Evolutionary conservation across 257 asterid species (phyloP).

Genomic region (Lycium ferocissimum): DNA sequence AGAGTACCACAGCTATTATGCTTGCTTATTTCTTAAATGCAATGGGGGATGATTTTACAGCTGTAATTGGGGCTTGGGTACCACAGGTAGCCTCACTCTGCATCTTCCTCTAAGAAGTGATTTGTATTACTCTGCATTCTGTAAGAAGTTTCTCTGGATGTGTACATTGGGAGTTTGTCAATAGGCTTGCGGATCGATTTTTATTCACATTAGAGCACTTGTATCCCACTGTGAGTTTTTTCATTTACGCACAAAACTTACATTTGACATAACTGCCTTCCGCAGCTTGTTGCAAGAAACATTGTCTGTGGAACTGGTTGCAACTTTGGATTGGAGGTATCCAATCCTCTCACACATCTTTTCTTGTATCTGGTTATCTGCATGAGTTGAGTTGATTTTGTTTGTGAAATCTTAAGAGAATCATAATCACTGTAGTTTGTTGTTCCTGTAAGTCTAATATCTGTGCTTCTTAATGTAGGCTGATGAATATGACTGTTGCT

Average conservation of each 20-base stretch:
- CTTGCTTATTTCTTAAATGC: slow-evolving; percentile 47
- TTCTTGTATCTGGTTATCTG: neutral
- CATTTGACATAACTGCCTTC: slow-evolving; percentile 6
- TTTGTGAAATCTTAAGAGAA: neutral
- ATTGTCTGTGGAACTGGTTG: slow-evolving; percentile 42
- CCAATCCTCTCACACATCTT: slow-evolving; percentile 16
- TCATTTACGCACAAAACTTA: neutral
- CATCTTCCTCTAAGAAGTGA: neutral
- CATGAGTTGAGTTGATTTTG: neutral
- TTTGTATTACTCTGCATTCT: neutral
- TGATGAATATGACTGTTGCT: slow-evolving; percentile 57
- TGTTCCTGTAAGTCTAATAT: slow-evolving; percentile 17
- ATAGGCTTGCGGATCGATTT: neutral
- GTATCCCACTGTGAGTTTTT: neutral
- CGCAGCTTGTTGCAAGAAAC: slow-evolving; percentile 49
- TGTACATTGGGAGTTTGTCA: slow-evolving; percentile 9
- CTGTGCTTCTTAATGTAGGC: slow-evolving; percentile 39
- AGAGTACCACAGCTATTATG: slow-evolving; percentile 53
- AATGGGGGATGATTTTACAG: slow-evolving; percentile 52
- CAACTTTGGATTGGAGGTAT: slow-evolving; percentile 53
- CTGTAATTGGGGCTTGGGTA: slow-evolving; percentile 52
- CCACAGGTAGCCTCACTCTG: slow-evolving; percentile 43
- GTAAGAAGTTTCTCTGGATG: neutral
- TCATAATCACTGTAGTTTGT: neutral
- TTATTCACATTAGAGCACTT: neutral